A percentile compares a stretch with the other conserved stretches of the same genome.
Conservation (phyloP, 164 flowering plant species). For the Umbilicus rupestris region DNA sequence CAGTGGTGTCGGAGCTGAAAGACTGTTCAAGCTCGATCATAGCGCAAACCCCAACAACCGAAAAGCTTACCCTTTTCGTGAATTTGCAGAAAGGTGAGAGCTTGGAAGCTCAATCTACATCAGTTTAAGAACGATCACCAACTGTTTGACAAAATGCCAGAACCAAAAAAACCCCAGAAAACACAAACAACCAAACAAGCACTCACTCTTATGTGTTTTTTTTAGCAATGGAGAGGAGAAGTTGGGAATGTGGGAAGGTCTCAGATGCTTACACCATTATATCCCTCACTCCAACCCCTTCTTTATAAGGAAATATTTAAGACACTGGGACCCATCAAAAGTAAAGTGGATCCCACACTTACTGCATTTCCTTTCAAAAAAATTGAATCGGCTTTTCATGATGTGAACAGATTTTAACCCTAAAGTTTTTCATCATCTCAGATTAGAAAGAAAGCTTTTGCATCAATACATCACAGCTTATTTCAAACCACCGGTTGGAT, state of each 20-base stretch:
- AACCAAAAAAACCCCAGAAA: not conserved
- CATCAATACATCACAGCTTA: not conserved
- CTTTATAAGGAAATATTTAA: slow-evolving; percentile 3
- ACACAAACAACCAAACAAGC: not conserved
- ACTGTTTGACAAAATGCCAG: too few species aligned
- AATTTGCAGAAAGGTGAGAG: not conserved
- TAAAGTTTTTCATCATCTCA: not conserved
- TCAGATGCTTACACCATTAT: not conserved
- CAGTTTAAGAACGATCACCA: not conserved
- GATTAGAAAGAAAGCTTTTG: not conserved
- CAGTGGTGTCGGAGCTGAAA: not conserved
- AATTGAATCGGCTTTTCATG: not conserved
- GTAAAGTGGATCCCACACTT: not conserved
- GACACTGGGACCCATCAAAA: not conserved
- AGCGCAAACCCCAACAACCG: not conserved
- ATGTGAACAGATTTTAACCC: slow-evolving; percentile 1
- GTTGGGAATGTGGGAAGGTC: not conserved
- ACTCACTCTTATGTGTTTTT: not conserved
- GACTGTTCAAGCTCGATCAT: not conserved
- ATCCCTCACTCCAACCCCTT: not conserved
- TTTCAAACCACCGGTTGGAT: not conserved
- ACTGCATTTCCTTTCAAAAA: not conserved
- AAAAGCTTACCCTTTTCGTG: slow-evolving; percentile 1
- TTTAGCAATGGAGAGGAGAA: not conserved
- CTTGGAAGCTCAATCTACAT: not conserved